Percentiles rank a stretch among this genome's conserved stretches.
These are phyloP conservation scores for Penicillium parvum DNA, from an alignment of 495 filamentous ascomycete species.

Conservation along the genomic window DNA sequence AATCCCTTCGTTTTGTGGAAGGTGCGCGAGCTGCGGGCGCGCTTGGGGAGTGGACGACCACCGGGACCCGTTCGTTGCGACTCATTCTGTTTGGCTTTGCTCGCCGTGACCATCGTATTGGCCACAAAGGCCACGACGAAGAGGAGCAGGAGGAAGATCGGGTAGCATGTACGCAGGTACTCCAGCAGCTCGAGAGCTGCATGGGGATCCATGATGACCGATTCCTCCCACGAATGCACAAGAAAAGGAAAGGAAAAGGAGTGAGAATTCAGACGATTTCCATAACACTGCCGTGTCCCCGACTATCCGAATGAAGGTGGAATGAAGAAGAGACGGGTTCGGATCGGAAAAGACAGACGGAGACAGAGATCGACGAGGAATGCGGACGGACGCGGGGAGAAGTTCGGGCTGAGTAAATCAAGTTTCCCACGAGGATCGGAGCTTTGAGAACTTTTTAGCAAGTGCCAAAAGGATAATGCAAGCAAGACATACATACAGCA, in stretches of 20 bases:
- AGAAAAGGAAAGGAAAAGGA: conserved; percentile 17
- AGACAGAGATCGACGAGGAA: conserved; percentile 5
- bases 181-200: conserved; percentile 44
- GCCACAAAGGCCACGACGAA: conserved; percentile 62
- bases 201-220: conserved; percentile 33
- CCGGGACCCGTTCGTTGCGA: conserved; percentile 58
- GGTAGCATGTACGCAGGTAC: conserved; percentile 57
- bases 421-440: conserved; percentile 19
- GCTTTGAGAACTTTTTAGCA: no score
- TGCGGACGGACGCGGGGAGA: conserved; percentile 9
- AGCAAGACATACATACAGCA: no score
- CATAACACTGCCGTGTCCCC: conserved; percentile 33
- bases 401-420: conserved; percentile 1
- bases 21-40: conserved; percentile 37
- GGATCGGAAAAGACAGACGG: conserved; percentile 17
- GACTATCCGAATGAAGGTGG: conserved; percentile 6
- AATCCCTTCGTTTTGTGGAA: conserved; percentile 44
- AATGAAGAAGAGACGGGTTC: conserved; percentile 10
- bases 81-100: conserved; percentile 34
- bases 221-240: conserved; percentile 19
- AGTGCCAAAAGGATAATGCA: no score
- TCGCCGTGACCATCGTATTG: conserved; percentile 56
- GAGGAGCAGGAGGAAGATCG: conserved; percentile 62
- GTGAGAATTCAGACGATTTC: conserved; percentile 32
- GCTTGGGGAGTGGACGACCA: conserved; percentile 72